Conservation (phyloP, 495 filamentous ascomycete species). For the Xylaria nigripes region DNA sequence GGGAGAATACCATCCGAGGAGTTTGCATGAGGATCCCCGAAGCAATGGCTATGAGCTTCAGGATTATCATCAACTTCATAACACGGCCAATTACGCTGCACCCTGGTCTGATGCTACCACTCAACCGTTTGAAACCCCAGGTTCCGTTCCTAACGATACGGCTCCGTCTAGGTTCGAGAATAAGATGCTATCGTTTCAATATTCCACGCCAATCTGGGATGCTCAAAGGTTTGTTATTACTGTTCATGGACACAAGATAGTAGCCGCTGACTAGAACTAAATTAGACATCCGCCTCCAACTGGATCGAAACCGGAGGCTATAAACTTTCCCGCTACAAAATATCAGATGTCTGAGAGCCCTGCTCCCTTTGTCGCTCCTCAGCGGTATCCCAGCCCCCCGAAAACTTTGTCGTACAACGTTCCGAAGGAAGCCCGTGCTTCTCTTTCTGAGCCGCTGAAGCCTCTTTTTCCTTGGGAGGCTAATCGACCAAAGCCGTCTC, state of each 20-base stretch:
- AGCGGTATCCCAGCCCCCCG: constrained; percentile 70
- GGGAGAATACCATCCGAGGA: constrained; percentile 45
- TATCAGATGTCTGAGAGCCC: constrained; percentile 71
- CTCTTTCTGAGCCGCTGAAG: constrained; percentile 47
- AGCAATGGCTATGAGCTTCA: constrained; percentile 16
- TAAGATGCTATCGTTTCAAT: constrained; percentile 12
- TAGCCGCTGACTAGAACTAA: constrained; percentile 13
- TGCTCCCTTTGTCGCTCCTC: constrained; percentile 63
- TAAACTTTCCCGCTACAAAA: constrained; percentile 59
- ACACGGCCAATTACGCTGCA: constrained; percentile 13
- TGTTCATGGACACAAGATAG: background rate
- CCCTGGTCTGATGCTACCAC: constrained; percentile 15
- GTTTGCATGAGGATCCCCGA: constrained; percentile 20
- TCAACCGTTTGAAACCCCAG: constrained; percentile 18
- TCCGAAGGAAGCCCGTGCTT: constrained; percentile 52
- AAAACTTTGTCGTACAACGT: constrained; percentile 78
- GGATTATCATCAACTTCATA: constrained; percentile 10
- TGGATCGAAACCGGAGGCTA: constrained; percentile 68
- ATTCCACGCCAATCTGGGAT: constrained; percentile 29
- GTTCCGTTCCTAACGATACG: constrained; percentile 22
- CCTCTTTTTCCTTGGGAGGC: constrained; percentile 84
- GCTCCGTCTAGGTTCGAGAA: constrained; percentile 22
- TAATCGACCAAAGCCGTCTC: constrained; percentile 53
- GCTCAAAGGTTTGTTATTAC: constrained; percentile 30
- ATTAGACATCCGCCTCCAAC: constrained; percentile 63